Evolutionary conservation across 768 basidiomycete genomes (phyloP).

Genomic region (Boletus edulis): DNA sequence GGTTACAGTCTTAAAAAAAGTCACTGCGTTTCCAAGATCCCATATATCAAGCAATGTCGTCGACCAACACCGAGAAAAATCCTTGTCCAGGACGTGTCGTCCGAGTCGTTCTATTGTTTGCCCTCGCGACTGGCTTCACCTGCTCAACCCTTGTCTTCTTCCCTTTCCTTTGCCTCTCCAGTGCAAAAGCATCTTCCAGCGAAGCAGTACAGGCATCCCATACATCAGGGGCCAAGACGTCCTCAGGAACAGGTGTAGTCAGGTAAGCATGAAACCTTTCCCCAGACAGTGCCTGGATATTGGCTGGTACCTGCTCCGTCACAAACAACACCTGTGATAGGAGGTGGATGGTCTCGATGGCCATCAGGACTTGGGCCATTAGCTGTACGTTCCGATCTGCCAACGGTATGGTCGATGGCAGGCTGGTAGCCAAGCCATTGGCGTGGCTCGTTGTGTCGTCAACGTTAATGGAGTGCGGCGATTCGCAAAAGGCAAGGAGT

Average conservation of each 20-base stretch:
- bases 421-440: constrained; percentile 14
- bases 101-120: constrained; percentile 17
- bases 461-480: not conserved
- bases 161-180: constrained; percentile 45
- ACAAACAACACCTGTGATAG: constrained; percentile 64
- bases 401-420: constrained; percentile 29
- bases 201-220: constrained; percentile 49
- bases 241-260: constrained; percentile 26
- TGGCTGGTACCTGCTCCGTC: constrained; percentile 42
- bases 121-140: constrained; percentile 17
- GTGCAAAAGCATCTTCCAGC: constrained; percentile 47
- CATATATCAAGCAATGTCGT: constrained; percentile 33
- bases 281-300: constrained; percentile 57
- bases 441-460: constrained; percentile 16
- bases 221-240: constrained; percentile 32
- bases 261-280: constrained; percentile 54
- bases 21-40: not conserved
- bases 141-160: constrained; percentile 34
- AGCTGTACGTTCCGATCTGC: constrained; percentile 66
- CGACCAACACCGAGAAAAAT: constrained; percentile 43
- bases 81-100: constrained; percentile 8
- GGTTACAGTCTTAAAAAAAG: no score
- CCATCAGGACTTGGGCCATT: constrained; percentile 57
- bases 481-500: constrained; percentile 51
- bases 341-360: constrained; percentile 57